phyloP scores from a whole-genome alignment of 2,329 filamentous ascomycete species.

The Penicillium palitans region DNA sequence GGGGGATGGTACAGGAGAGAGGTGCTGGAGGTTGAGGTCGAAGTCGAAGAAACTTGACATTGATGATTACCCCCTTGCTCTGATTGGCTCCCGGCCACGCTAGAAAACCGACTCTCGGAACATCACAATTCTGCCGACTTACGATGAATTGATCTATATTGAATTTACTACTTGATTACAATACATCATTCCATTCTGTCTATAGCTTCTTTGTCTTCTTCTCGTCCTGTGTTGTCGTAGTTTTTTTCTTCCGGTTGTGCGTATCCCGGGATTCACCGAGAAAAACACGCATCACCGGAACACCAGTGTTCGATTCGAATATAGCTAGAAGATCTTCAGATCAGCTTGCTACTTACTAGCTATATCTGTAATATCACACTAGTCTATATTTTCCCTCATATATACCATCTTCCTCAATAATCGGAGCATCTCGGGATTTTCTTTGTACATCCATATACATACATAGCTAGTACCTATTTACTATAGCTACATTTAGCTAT shows the following conservation, averaged over 20 bases:
- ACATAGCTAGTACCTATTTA: neutral
- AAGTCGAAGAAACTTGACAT: constrained; percentile 41
- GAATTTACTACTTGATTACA: neutral
- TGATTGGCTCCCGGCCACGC: constrained; percentile 38
- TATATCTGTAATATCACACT: neutral
- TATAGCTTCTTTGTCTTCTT: neutral
- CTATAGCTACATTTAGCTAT: neutral
- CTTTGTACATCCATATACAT: neutral
- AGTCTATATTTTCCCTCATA: neutral
- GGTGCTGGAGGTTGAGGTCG: constrained; percentile 37
- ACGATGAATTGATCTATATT: neutral
- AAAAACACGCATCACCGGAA: constrained; percentile 12
- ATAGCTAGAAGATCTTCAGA: constrained; percentile 1
- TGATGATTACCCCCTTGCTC: constrained; percentile 35
- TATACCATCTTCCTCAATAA: neutral
- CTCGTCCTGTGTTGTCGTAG: neutral
- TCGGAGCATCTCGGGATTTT: neutral
- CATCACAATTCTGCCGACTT: neutral
- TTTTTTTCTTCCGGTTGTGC: neutral
- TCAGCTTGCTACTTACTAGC: neutral
- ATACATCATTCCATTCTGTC: neutral
- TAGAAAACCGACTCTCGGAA: constrained; percentile 42
- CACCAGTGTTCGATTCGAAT: neutral
- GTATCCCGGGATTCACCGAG: constrained; percentile 14
- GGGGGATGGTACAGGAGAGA: constrained; percentile 34